These are phyloP conservation scores for Plasmodium billcollinsi DNA, from an alignment of 169 alveolate species.

Conservation along the genomic window DNA sequence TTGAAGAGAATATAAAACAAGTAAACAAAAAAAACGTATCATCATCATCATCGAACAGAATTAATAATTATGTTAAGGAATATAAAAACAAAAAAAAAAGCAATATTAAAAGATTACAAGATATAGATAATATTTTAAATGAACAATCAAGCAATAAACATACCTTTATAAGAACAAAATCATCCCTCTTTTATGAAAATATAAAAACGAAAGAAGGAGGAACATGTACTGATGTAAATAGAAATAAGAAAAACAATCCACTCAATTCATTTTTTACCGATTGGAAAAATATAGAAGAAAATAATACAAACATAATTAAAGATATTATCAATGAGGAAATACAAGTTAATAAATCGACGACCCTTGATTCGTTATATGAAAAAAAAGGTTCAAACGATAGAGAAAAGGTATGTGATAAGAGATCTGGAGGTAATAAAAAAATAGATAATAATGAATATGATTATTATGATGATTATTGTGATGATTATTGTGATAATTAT, in stretches of 20 bases:
- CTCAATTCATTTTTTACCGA: constrained; percentile 31
- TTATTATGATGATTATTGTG: constrained; percentile 7
- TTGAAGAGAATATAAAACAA: neutral
- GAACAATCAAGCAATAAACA: constrained; percentile 26
- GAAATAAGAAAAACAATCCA: constrained; percentile 6
- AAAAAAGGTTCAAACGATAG: neutral
- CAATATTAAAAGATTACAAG: constrained; percentile 24
- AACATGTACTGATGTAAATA: constrained; percentile 73
- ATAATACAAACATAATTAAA: constrained; percentile 1
- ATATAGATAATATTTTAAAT: constrained; percentile 40
- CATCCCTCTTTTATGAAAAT: constrained; percentile 33
- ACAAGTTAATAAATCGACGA: neutral
- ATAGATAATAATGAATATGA: neutral
- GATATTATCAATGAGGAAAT: neutral
- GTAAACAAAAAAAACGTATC: neutral
- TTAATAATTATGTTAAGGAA: neutral
- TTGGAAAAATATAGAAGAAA: constrained; percentile 2
- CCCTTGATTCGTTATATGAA: neutral
- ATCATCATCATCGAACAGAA: neutral
- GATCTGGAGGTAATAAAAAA: neutral
- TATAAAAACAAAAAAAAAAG: constrained; percentile 11
- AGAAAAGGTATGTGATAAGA: neutral
- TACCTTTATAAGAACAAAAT: constrained; percentile 52
- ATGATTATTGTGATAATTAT: constrained; percentile 3
- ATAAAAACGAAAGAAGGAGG: constrained; percentile 34